Evolutionary conservation across 768 basidiomycete genomes (phyloP).

Genomic region (Pilatotrama ljubarskyi): DNA sequence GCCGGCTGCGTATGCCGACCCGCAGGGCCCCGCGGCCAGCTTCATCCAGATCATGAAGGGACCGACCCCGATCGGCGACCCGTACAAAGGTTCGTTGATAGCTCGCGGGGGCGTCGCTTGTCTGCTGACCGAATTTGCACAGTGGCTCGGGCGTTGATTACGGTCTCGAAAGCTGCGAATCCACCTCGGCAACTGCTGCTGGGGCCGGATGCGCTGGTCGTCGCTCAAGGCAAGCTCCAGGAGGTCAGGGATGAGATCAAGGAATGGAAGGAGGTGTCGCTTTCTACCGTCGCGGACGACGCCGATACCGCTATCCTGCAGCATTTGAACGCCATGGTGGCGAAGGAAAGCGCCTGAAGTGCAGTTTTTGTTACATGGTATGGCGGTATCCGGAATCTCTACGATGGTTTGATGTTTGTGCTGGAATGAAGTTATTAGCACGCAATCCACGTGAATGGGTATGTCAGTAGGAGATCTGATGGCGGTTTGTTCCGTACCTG

Average conservation of each 20-base stretch:
- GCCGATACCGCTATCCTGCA: background rate
- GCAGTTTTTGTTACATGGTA: too few relatives aligned
- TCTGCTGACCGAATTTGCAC: background rate
- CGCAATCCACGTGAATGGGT: too few relatives aligned
- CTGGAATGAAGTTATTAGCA: too few relatives aligned
- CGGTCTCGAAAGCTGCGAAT: slow-evolving; percentile 1
- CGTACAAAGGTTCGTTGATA: background rate
- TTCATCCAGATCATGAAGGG: background rate
- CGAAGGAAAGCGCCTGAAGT: too few relatives aligned
- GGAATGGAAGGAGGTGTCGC: slow-evolving; percentile 10
- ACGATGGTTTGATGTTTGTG: too few relatives aligned
- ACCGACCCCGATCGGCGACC: background rate
- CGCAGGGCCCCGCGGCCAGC: background rate
- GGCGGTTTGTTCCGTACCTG: too few relatives aligned
- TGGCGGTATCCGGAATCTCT: too few relatives aligned
- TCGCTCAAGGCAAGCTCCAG: slow-evolving; percentile 1
- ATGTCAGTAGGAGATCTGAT: too few relatives aligned
- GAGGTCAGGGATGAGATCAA: slow-evolving; percentile 5
- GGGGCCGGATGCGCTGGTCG: slow-evolving; percentile 1
- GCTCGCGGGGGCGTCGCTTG: too few relatives aligned
- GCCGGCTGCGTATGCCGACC: slow-evolving; percentile 2
- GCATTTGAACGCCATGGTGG: too few relatives aligned
- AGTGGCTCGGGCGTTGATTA: slow-evolving; percentile 3
- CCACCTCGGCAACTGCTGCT: slow-evolving; percentile 5
- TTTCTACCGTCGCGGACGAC: slow-evolving; percentile 6